Evolutionary conservation across 768 basidiomycete genomes (phyloP), one percentile per base, ranked within the genome.

Genomic region (Termitomyces sp.): DNA sequence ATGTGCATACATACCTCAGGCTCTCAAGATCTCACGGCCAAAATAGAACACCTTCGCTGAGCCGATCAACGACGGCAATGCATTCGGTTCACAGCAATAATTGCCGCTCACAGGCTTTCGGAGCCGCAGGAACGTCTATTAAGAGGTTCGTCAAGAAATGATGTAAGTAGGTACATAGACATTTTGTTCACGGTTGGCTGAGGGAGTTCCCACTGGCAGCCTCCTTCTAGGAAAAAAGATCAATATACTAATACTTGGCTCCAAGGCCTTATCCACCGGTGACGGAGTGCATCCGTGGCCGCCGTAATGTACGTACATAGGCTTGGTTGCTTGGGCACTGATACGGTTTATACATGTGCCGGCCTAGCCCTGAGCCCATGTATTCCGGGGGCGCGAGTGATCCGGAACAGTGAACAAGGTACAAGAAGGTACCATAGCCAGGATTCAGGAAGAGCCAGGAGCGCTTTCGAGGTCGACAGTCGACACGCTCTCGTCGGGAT

Each of bases 401-500:
- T 58, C 56, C 54, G 52, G 32, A 54, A 20, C 30, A n/a, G 48
- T 47, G 55, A 61, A 58, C 52, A 40, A 49, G 46, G 50, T 59
- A n/a, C n/a, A n/a, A n/a, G n/a, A n/a, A n/a, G n/a, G n/a, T n/a
- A n/a, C n/a, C n/a, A n/a, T n/a, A n/a, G n/a, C n/a, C n/a, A n/a
- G n/a, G n/a, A n/a, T n/a, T n/a, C n/a, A n/a, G n/a, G n/a, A n/a
- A n/a, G n/a, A 30, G 24, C 51, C 45, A 46, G 55, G 59, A 45
- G 6, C 33, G 12, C 13, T 37, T 43, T 47, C 52, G 53, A 54
- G 56, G 57, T 61, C 62, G 62, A 62, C 61, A 53, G 57, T 61
- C 62, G 62, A 62, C 61, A 53, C 59, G 56, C 56, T 33, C 51
- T 56, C 58, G 53, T 60, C 62, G 50, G 59, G 51, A 20, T 46